Conservation (phyloP, 2,329 filamentous ascomycete genomes). For the Diaporthe caulivora region DNA sequence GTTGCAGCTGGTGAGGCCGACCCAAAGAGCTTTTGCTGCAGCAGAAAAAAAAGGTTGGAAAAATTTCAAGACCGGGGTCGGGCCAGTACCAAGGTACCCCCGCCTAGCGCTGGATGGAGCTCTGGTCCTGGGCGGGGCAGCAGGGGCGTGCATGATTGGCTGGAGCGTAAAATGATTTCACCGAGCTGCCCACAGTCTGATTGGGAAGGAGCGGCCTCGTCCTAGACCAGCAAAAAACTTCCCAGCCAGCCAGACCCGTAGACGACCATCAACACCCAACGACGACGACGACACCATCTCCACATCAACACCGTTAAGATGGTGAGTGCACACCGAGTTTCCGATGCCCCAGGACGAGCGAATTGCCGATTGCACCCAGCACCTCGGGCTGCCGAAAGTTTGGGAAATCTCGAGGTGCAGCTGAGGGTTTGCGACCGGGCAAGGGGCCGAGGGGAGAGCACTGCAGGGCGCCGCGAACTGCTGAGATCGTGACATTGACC, state of each 20-base stretch:
- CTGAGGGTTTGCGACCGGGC: slow-evolving; percentile 20
- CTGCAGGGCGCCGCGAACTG: slow-evolving; percentile 15
- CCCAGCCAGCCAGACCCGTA: slow-evolving; percentile 25
- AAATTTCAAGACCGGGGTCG: slow-evolving; percentile 36
- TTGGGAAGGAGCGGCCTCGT: slow-evolving; percentile 32
- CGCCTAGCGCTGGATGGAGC: slow-evolving; percentile 33
- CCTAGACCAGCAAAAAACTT: slow-evolving; percentile 39
- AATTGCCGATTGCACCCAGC: slow-evolving; percentile 33
- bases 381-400: slow-evolving; percentile 15
- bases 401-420: slow-evolving; percentile 21
- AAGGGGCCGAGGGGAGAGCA: not conserved
- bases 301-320: slow-evolving; percentile 41
- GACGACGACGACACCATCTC: slow-evolving; percentile 38
- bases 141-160: slow-evolving; percentile 3
- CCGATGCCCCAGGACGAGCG: slow-evolving; percentile 29
- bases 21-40: slow-evolving; percentile 33
- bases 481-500: slow-evolving; percentile 34
- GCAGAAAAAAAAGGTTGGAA: slow-evolving; percentile 38
- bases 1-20: slow-evolving; percentile 35
- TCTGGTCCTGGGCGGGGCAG: slow-evolving; percentile 25
- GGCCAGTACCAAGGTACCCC: slow-evolving; percentile 37
- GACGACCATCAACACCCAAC: slow-evolving; percentile 34
- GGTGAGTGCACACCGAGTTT: slow-evolving; percentile 37
- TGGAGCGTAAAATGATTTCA: slow-evolving; percentile 36
- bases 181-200: slow-evolving; percentile 37